Base-by-base conservation (phyloP, 192 early-diverging fungal species). In the Coemansia aciculifera region DNA sequence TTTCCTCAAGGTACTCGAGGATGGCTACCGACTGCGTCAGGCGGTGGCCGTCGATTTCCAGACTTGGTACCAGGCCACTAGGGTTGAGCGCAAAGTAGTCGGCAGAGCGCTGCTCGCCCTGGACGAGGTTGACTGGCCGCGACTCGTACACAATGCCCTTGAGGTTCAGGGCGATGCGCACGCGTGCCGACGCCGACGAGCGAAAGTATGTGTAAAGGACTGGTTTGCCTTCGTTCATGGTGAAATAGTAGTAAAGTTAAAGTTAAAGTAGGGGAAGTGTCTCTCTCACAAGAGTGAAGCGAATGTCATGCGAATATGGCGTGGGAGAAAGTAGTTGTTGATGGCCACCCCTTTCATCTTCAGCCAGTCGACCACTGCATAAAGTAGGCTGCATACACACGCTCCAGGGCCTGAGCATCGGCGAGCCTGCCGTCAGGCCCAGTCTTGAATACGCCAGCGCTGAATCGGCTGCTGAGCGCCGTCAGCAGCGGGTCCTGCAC, bases 1-100 rank as follows among this genome's bases (percentile, higher is more conserved):
- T 75, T 67, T 98, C 96, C 49, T 98, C 96, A 5, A 98, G 77
- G 67, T 93, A 94, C 68, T 98, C 96, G 21, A 95, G 65, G 44
- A 98, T 95, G 15, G 93, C 90, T 21, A 87, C 63, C 5, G 91
- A 93, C 84, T 96, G 89, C 38, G 61, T 48, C 32, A 93, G 48
- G 3, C 63, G 63, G 19, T 79, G 59, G 9, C 90, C 88, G 64
- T 85, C 85, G 38, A 88, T 85, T 15, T 85, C 57, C 29, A 93
- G 85, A 19, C 86, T 77, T 34, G 94, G 95, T 3, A 96, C 88
- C 1, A 86, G 72, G 49, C 82, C 81, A 62, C 71, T 72, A 2
- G 95, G 93, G 69, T 94, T 94, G 56, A 90, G 64, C 13, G 77
- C 65, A 21, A 49, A 54, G 69, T 93, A 95, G 57, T 86, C 81